These are phyloP conservation scores for Rhizopus delemar DNA, from an alignment of 371 early-diverging fungal genomes.

Conservation along the genomic window DNA sequence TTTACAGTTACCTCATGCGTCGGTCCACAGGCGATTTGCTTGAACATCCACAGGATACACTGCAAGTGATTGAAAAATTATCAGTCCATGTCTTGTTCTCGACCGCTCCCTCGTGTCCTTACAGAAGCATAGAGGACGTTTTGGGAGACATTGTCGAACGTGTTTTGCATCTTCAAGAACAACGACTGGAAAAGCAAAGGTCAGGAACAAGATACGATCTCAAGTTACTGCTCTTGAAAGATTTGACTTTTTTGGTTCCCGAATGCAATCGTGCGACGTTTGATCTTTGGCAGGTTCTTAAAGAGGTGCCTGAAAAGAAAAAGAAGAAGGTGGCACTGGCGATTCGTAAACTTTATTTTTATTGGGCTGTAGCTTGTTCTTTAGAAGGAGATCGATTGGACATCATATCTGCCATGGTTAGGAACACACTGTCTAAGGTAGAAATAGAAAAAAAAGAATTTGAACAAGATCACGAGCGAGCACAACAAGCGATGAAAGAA, in stretches of 20 bases:
- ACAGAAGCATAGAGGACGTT: slow-evolving; percentile 19
- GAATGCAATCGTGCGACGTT: slow-evolving; percentile 19
- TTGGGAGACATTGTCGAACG: slow-evolving; percentile 22
- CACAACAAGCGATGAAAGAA: slow-evolving; percentile 20
- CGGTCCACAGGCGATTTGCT: slow-evolving; percentile 32
- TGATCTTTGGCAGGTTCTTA: slow-evolving; percentile 30
- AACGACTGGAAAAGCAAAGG: not conserved
- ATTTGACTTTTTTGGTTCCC: slow-evolving; percentile 16
- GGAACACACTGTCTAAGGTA: slow-evolving; percentile 1
- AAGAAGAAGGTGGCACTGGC: slow-evolving; percentile 19
- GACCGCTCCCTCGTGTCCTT: slow-evolving; percentile 23
- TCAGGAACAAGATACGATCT: slow-evolving; percentile 16
- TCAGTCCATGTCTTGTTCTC: slow-evolving; percentile 28
- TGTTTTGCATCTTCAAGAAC: slow-evolving; percentile 13
- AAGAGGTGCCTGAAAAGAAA: slow-evolving; percentile 9
- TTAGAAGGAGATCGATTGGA: not conserved
- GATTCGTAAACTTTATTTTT: slow-evolving; percentile 34
- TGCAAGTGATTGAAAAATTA: slow-evolving; percentile 10
- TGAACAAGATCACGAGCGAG: slow-evolving; percentile 16
- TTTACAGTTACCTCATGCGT: slow-evolving; percentile 45
- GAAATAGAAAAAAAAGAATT: slow-evolving; percentile 17
- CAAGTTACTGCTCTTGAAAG: slow-evolving; percentile 24
- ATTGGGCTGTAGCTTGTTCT: slow-evolving; percentile 25
- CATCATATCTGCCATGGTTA: not conserved
- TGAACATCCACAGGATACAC: slow-evolving; percentile 27